A percentile compares a stretch with the other conserved stretches of the same genome.
Conservation (phyloP, 306 rosid species). For the Castanopsis chinensis region DNA sequence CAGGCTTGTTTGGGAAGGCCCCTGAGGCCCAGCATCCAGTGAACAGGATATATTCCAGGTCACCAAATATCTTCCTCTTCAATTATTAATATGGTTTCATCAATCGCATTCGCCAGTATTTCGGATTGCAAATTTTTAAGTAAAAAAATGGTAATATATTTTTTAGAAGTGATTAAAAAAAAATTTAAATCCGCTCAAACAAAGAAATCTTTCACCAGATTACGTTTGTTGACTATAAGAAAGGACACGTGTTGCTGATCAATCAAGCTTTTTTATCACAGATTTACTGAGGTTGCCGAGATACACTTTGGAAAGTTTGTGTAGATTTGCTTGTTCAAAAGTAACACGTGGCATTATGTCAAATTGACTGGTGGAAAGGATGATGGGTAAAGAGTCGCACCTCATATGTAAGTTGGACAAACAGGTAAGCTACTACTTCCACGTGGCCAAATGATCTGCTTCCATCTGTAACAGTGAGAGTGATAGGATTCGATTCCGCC, state of each 20-base stretch:
- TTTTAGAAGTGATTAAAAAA: too few species aligned
- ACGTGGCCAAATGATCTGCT: conserved; percentile 38
- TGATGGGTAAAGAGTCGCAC: conserved; percentile 11
- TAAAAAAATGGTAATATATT: too few species aligned
- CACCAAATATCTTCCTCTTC: too few species aligned
- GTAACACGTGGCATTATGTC: conserved; percentile 33
- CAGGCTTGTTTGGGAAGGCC: too few species aligned
- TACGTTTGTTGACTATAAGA: not conserved
- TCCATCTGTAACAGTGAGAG: conserved; percentile 26
- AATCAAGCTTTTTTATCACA: not conserved
- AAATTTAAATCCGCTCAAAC: too few species aligned
- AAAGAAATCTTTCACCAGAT: too few species aligned
- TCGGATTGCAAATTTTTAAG: too few species aligned
- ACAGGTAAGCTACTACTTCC: conserved; percentile 51
- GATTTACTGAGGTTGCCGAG: conserved; percentile 1
- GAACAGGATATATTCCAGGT: too few species aligned
- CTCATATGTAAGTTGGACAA: conserved; percentile 15
- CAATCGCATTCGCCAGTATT: too few species aligned
- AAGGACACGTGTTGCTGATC: conserved; percentile 13
- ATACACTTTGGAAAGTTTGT: not conserved
- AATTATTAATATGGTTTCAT: too few species aligned
- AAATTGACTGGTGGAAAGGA: conserved; percentile 18
- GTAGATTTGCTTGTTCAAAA: not conserved
- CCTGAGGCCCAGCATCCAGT: too few species aligned
- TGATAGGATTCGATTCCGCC: conserved; percentile 4